These are phyloP conservation scores for Fraxinus cuspidata DNA, from an alignment of 257 asterid species.

Conservation along the genomic window DNA sequence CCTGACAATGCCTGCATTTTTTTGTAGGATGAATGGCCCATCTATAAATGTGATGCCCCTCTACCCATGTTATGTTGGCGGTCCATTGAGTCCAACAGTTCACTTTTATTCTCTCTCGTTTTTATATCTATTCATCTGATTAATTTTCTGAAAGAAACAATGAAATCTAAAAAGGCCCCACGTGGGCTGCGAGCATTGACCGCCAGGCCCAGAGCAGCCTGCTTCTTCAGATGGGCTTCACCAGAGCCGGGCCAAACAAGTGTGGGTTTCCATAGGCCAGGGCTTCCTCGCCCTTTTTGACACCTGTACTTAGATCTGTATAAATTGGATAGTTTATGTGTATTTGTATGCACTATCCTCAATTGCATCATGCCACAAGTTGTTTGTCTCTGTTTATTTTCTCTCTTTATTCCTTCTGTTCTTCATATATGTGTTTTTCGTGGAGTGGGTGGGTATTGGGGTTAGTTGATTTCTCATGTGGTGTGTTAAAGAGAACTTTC, in stretches of 20 bases:
- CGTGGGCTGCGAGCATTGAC: neutral
- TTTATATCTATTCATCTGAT: neutral
- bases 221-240: neutral
- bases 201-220: neutral
- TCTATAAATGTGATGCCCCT: neutral
- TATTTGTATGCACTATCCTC: constrained; percentile 26
- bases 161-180: neutral
- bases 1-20: neutral
- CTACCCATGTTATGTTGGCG: neutral
- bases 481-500: neutral
- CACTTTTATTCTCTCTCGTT: too few species aligned
- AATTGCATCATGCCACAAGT: constrained; percentile 10
- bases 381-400: constrained; percentile 9
- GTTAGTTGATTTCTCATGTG: neutral
- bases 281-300: neutral
- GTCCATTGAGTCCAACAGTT: neutral
- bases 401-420: neutral
- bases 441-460: neutral
- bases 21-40: too few species aligned
- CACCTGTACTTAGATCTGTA: neutral
- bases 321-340: neutral
- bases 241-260: neutral
- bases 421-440: neutral
- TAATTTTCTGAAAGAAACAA: neutral
- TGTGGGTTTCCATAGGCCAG: neutral